Evolutionary conservation across 805 yeast species (phyloP).

Genomic region (Schizosaccharomyces osmophilus): DNA sequence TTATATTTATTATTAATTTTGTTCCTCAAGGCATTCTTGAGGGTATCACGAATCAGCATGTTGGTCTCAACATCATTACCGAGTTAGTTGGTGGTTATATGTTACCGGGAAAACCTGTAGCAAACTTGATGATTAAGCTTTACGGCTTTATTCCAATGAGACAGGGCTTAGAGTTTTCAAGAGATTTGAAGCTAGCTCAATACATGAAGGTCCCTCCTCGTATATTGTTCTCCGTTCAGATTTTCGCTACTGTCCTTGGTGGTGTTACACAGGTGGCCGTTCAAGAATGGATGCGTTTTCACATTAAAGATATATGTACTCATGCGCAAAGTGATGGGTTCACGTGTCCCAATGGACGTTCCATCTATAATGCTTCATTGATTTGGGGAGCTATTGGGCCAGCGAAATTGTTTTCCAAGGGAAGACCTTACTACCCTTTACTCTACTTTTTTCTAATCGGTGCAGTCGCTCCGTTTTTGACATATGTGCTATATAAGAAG

Average conservation of each 20-base stretch:
- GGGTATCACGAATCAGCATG: conserved; percentile 34
- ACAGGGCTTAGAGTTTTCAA: conserved; percentile 30
- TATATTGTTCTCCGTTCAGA: conserved; percentile 29
- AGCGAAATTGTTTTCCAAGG: conserved; percentile 24
- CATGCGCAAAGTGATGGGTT: conserved; percentile 21
- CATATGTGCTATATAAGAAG: conserved; percentile 16
- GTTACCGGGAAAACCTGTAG: conserved; percentile 35
- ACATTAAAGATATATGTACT: conserved; percentile 21
- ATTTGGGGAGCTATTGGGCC: conserved; percentile 50
- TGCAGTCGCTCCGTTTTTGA: conserved; percentile 20
- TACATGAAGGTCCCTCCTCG: conserved; percentile 42
- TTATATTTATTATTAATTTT: conserved; percentile 29
- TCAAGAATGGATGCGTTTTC: conserved; percentile 19
- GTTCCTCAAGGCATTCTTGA: conserved; percentile 38
- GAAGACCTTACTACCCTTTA: conserved; percentile 27
- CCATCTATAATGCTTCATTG: conserved; percentile 31
- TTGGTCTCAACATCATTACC: conserved; percentile 36
- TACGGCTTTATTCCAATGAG: conserved; percentile 27
- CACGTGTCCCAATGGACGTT: conserved; percentile 23
- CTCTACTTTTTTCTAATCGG: conserved; percentile 41
- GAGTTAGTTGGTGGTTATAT: conserved; percentile 44
- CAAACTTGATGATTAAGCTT: conserved; percentile 38
- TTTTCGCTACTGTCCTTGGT: conserved; percentile 23
- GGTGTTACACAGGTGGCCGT: conserved; percentile 21
- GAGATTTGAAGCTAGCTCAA: conserved; percentile 39